A percentile compares a stretch with the other conserved stretches of the same genome.
These are phyloP conservation scores for Tylopilus sp. DNA, from an alignment of 1,284 basidiomycete species.

Conservation along the genomic window DNA sequence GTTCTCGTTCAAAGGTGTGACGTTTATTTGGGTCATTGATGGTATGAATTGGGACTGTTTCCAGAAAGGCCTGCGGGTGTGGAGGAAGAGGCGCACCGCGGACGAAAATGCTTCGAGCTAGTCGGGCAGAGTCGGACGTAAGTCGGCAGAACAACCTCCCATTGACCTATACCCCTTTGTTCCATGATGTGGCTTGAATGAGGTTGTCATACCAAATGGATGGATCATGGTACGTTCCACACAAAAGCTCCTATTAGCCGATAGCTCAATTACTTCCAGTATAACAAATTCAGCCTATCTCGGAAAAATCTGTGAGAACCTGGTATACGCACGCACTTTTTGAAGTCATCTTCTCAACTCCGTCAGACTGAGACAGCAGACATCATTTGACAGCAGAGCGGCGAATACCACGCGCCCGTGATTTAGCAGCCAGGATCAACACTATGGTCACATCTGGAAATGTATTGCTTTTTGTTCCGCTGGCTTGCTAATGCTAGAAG, in stretches of 20 bases:
- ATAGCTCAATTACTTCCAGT: constrained; percentile 3
- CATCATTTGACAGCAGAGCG: constrained; percentile 17
- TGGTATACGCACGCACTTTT: constrained; percentile 8
- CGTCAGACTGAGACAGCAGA: constrained; percentile 1
- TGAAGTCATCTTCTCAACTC: constrained; percentile 7
- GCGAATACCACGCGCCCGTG: constrained; percentile 9
- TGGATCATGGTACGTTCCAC: constrained; percentile 21
- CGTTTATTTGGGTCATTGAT: constrained; percentile 63
- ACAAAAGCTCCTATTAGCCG: not conserved
- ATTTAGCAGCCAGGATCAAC: constrained; percentile 8
- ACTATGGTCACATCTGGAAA: constrained; percentile 1
- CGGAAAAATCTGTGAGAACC: constrained; percentile 14
- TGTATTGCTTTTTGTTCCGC: constrained; percentile 7
- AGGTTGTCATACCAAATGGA: not conserved
- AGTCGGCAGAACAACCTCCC: constrained; percentile 3
- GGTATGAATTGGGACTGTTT: constrained; percentile 64
- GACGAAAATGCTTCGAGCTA: constrained; percentile 20
- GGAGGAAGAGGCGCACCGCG: constrained; percentile 53
- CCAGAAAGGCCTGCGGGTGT: constrained; percentile 65
- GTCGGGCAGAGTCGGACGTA: constrained; percentile 3
- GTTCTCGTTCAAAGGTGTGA: constrained; percentile 60
- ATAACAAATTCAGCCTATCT: constrained; percentile 22
- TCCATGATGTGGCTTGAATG: constrained; percentile 5
- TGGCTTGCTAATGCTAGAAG: constrained; percentile 1
- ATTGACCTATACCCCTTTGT: constrained; percentile 1